Evolutionary conservation across 2,329 filamentous ascomycete species (phyloP).

Genomic region (Ophiocordyceps robertsii): DNA sequence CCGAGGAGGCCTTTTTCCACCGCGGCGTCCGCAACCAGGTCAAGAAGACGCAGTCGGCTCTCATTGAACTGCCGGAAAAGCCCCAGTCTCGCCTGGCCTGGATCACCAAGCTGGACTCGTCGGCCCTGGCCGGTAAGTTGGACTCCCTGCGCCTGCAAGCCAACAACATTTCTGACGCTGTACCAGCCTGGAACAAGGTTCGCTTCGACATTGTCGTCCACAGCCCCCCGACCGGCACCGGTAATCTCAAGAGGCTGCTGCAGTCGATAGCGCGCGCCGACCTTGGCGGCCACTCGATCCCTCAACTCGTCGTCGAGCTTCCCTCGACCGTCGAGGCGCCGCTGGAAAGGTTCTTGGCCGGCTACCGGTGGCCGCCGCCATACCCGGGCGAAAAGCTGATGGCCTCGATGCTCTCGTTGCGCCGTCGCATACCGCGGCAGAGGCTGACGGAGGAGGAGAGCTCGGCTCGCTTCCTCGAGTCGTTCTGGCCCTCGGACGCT

Average conservation of each 20-base stretch:
- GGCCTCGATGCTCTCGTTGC: constrained; percentile 50
- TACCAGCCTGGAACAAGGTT: constrained; percentile 60
- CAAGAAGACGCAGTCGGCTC: constrained; percentile 35
- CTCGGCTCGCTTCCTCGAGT: constrained; percentile 66
- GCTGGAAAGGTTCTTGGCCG: constrained; percentile 47
- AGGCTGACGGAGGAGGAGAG: constrained; percentile 54
- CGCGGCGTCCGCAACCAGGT: constrained; percentile 44
- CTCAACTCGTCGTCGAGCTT: constrained; percentile 74
- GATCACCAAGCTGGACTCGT: constrained; percentile 65
- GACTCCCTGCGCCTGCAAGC: constrained; percentile 2
- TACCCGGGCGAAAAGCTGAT: constrained; percentile 21
- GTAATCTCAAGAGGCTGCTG: constrained; percentile 63
- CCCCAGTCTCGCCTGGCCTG: constrained; percentile 54
- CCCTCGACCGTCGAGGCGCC: constrained; percentile 55
- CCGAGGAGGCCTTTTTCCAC: constrained; percentile 58
- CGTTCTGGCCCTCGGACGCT: constrained; percentile 65
- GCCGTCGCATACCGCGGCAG: constrained; percentile 55
- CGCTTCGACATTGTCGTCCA: constrained; percentile 76
- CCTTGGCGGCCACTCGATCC: constrained; percentile 54
- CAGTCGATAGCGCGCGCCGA: constrained; percentile 64
- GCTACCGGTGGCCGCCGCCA: constrained; percentile 54
- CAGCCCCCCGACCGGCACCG: constrained; percentile 55
- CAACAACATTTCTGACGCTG: constrained; percentile 3
- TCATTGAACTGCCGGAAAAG: constrained; percentile 62
- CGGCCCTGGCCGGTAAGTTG: constrained; percentile 47